phyloP scores from a whole-genome alignment of 768 basidiomycete species.

The Macrolepiota fuliginosa region DNA sequence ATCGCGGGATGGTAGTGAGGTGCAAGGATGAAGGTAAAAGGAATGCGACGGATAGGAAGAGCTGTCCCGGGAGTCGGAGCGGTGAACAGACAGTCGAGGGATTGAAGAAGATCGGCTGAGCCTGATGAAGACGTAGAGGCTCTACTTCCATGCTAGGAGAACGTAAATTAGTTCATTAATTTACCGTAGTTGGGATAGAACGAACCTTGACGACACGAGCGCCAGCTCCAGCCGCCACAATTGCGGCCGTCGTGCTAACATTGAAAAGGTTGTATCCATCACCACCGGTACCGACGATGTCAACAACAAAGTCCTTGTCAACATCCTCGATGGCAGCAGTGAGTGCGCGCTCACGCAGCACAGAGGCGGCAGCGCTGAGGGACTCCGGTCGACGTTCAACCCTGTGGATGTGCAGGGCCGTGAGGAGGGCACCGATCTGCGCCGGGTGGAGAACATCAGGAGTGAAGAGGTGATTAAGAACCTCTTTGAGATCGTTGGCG shows the following conservation, averaged over 20 bases:
- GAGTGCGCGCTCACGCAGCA: conserved; percentile 68
- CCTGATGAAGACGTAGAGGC: conserved; percentile 95
- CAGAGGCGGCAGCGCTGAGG: conserved; percentile 75
- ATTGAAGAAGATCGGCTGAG: conserved; percentile 87
- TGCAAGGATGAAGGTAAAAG: conserved; percentile 93
- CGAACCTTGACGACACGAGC: conserved; percentile 89
- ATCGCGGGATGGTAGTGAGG: conserved; percentile 91
- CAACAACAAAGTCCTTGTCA: conserved; percentile 73
- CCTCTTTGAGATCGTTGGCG: conserved; percentile 65
- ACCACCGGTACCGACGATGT: conserved; percentile 92
- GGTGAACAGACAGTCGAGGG: conserved; percentile 75
- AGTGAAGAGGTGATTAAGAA: conserved; percentile 74
- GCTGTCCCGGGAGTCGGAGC: conserved; percentile 56
- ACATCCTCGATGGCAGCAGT: conserved; percentile 55
- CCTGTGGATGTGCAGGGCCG: conserved; percentile 77
- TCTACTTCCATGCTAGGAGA: conserved; percentile 74
- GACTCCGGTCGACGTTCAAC: conserved; percentile 75
- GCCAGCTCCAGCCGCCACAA: conserved; percentile 94
- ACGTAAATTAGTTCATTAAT: neutral
- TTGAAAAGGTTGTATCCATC: conserved; percentile 97
- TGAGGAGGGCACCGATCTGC: conserved; percentile 89
- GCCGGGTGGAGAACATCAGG: conserved; percentile 61
- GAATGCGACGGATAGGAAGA: conserved; percentile 60
- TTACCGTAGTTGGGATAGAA: neutral
- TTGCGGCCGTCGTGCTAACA: conserved; percentile 90